Evolutionary conservation across 768 basidiomycete genomes (phyloP).

Genomic region (Coprinopsis marcescibilis): DNA sequence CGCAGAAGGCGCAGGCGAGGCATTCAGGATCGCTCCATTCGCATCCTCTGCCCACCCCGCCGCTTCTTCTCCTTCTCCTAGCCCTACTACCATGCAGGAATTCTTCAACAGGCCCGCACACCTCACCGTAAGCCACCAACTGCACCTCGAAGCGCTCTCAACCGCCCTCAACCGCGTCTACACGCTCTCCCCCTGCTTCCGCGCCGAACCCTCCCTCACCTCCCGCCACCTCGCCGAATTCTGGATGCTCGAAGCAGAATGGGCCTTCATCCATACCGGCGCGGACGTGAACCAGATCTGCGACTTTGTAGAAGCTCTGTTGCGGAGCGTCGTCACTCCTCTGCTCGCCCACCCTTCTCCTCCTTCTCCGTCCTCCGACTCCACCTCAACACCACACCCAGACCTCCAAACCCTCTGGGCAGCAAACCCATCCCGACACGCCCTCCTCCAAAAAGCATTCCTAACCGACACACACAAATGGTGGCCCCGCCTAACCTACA

Average conservation of each 20-base stretch:
- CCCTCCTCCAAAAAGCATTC: constrained; percentile 33
- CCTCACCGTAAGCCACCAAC: constrained; percentile 92
- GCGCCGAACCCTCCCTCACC: constrained; percentile 86
- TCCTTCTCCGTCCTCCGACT: background rate
- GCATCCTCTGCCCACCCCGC: constrained; percentile 14
- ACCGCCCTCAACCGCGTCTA: constrained; percentile 78
- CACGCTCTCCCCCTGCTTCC: constrained; percentile 90
- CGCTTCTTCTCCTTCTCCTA: constrained; percentile 8
- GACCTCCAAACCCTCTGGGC: constrained; percentile 2
- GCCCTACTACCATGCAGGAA: constrained; percentile 31
- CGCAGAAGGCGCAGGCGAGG: constrained; percentile 94
- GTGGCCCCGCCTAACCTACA: constrained; percentile 78
- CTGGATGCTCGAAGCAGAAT: constrained; percentile 99
- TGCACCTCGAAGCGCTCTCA: constrained; percentile 88
- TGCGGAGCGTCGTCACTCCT: constrained; percentile 21
- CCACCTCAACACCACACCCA: background rate
- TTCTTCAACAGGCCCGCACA: constrained; percentile 77
- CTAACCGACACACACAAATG: constrained; percentile 21
- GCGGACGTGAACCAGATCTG: constrained; percentile 40
- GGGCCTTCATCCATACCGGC: constrained; percentile 36
- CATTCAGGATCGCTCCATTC: constrained; percentile 62
- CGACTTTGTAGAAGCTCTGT: constrained; percentile 32
- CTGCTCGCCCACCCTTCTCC: constrained; percentile 7
- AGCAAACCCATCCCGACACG: constrained; percentile 9
- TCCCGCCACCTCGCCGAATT: constrained; percentile 94